Conservation (phyloP, 2,329 filamentous ascomycete species). For the Neobulgaria alba region DNA sequence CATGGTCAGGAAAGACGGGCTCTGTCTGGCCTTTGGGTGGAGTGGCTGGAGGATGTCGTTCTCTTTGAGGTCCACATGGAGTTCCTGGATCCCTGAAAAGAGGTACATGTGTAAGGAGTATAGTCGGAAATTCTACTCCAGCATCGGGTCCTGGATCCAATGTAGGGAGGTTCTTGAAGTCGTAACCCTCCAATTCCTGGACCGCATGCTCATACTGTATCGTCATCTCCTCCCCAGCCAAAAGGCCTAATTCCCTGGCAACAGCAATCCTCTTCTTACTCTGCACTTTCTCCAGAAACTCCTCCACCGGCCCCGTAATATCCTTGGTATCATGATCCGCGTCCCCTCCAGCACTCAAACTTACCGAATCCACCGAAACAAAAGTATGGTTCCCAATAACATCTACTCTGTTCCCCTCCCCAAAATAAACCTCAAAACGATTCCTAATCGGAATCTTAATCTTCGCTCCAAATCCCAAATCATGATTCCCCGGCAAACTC, state of each 20-base stretch:
- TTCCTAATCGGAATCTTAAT: constrained; percentile 74
- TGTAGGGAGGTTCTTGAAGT: constrained; percentile 32
- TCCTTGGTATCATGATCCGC: constrained; percentile 43
- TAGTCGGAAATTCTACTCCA: constrained; percentile 68
- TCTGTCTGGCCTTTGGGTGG: constrained; percentile 48
- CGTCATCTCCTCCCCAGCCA: constrained; percentile 49
- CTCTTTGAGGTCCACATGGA: constrained; percentile 78
- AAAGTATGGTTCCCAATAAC: constrained; percentile 92
- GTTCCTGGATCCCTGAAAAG: constrained; percentile 75
- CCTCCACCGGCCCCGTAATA: constrained; percentile 68
- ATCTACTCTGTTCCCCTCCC: constrained; percentile 83
- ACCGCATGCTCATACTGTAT: constrained; percentile 49
- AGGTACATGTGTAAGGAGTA: constrained; percentile 86
- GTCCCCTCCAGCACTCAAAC: constrained; percentile 60
- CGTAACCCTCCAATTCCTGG: constrained; percentile 38
- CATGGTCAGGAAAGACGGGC: constrained; percentile 52
- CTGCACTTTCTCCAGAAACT: constrained; percentile 65
- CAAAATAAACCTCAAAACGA: constrained; percentile 82
- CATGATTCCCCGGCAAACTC: constrained; percentile 88
- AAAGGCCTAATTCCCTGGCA: constrained; percentile 57
- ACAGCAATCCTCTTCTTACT: constrained; percentile 58
- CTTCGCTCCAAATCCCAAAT: constrained; percentile 81
- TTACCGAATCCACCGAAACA: constrained; percentile 83
- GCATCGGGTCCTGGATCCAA: constrained; percentile 36
- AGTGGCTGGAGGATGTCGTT: constrained; percentile 68